phyloP scores from a whole-genome alignment of 345 rosid species.

The Eutrema heterophyllum region DNA sequence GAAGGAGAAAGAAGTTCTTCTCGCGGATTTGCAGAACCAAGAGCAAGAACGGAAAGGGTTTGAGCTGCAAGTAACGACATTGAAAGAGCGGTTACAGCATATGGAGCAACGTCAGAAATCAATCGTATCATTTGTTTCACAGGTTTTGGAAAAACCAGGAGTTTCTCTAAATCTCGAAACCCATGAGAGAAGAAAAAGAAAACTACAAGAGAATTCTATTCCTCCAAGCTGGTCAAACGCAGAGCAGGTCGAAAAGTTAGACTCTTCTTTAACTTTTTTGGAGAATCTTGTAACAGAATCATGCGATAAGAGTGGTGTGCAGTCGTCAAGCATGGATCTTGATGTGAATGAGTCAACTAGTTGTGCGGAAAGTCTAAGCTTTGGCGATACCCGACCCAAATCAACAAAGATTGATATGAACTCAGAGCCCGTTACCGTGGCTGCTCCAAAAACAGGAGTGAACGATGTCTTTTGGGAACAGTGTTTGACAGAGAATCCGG shows the following conservation, averaged over 20 bases:
- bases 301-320: slow-evolving; percentile 23
- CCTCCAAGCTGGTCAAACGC: slow-evolving; percentile 22
- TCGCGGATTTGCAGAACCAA: slow-evolving; percentile 46
- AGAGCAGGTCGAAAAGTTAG: slow-evolving; percentile 47
- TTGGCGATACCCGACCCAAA: slow-evolving; percentile 40
- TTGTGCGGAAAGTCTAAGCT: slow-evolving; percentile 56
- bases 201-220: slow-evolving; percentile 39
- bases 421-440: slow-evolving; percentile 48
- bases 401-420: slow-evolving; percentile 87
- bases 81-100: slow-evolving; percentile 61
- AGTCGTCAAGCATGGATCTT: slow-evolving; percentile 29
- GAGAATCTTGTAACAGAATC: slow-evolving; percentile 50
- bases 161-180: slow-evolving; percentile 46
- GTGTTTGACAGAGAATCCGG: slow-evolving; percentile 95
- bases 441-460: slow-evolving; percentile 51
- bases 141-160: slow-evolving; percentile 62
- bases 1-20: slow-evolving; percentile 52
- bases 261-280: slow-evolving; percentile 65
- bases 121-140: slow-evolving; percentile 47
- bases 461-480: slow-evolving; percentile 97
- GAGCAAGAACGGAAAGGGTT: slow-evolving; percentile 53
- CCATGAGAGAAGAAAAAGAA: slow-evolving; percentile 65
- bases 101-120: slow-evolving; percentile 58
- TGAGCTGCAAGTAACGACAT: slow-evolving; percentile 46
- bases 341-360: slow-evolving; percentile 68